Base-by-base conservation (phyloP, 2,329 filamentous ascomycete genomes). In the Colletotrichum sp. region DNA sequence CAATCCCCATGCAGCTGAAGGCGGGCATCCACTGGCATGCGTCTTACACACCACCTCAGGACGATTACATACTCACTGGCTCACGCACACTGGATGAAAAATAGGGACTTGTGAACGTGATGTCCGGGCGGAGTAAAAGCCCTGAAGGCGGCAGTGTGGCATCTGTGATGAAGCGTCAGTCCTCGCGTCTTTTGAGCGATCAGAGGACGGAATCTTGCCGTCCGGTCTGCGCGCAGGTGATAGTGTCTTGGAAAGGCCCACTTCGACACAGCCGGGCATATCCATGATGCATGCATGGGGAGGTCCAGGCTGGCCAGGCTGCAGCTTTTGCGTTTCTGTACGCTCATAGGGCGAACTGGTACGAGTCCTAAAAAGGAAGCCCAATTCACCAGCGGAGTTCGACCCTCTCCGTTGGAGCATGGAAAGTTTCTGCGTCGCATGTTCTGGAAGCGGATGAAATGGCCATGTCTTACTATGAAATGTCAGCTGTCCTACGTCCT, bases 41-140 rank as follows among this genome's bases (percentile, higher is more conserved):
- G 68, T 71, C 72, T 74, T 74, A 71, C 72, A 74, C 72, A 74
- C 68, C 72, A 71, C 26, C 59, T 64, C 32, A 34, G 6, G 43
- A 32, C 21, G 14, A 32, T 34, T 57, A 8, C 7, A 34, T 48
- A 28, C 21, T 39, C 18, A 61, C 18, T 34, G 55, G n/a, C n/a
- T 2, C 18, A 26, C 28, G 18, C 13, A 26, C 18, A 70, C 9
- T 52, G 36, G 43, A 7, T 4, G 4, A 43, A 43, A 26, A 26
- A 26, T 1, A 2, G 34, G 32, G 14, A 43, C 12, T 34, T 34
- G 30, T 30, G 26, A 21, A 21, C 7, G 0, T 2, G n/a, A 61
- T 9, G 28, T 26, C 18, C 28, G 18, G 18, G 14, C 34, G 64
- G 64, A 34, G 64, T 55, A 18, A 16, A 26, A 61, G 10, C 0